phyloP scores from a whole-genome alignment of 164 flowering plant species.

The Paratinospora sagittata region DNA sequence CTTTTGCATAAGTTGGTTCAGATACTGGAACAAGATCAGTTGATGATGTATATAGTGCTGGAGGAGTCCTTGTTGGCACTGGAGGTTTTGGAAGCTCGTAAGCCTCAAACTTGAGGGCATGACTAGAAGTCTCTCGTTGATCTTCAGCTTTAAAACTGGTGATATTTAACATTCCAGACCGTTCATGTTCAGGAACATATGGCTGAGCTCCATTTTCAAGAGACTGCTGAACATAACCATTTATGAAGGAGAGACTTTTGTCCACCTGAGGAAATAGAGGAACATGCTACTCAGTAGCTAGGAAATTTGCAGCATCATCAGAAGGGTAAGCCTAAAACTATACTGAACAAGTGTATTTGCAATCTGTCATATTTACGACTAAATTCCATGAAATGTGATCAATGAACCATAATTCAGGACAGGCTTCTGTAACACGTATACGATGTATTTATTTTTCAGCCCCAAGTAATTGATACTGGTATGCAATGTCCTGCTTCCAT shows the following conservation, averaged over 20 bases:
- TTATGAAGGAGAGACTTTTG: slow-evolving; percentile 61
- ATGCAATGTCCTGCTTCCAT: too few species aligned
- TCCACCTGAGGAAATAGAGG: slow-evolving; percentile 24
- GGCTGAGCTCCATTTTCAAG: slow-evolving; percentile 82
- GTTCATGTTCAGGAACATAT: slow-evolving; percentile 72
- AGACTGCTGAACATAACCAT: slow-evolving; percentile 58
- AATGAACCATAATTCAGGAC: too few species aligned
- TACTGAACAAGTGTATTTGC: not conserved
- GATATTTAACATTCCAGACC: slow-evolving; percentile 45
- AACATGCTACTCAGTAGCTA: not conserved
- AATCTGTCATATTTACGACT: too few species aligned
- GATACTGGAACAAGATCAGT: slow-evolving; percentile 61
- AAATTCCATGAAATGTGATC: too few species aligned
- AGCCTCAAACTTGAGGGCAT: slow-evolving; percentile 89
- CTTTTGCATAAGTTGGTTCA: slow-evolving; percentile 50
- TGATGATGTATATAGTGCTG: slow-evolving; percentile 33
- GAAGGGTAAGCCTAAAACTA: not conserved
- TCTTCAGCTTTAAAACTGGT: slow-evolving; percentile 47
- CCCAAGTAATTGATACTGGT: too few species aligned
- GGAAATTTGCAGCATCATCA: not conserved
- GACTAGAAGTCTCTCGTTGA: slow-evolving; percentile 52
- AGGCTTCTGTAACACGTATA: too few species aligned
- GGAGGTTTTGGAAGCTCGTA: slow-evolving; percentile 84
- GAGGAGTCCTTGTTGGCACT: slow-evolving; percentile 30
- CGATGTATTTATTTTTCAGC: too few species aligned